Percentiles rank a stretch among this genome's conserved stretches.
Evolutionary conservation across 495 filamentous ascomycete genomes (phyloP).

Genomic region (Neurospora terricola): DNA sequence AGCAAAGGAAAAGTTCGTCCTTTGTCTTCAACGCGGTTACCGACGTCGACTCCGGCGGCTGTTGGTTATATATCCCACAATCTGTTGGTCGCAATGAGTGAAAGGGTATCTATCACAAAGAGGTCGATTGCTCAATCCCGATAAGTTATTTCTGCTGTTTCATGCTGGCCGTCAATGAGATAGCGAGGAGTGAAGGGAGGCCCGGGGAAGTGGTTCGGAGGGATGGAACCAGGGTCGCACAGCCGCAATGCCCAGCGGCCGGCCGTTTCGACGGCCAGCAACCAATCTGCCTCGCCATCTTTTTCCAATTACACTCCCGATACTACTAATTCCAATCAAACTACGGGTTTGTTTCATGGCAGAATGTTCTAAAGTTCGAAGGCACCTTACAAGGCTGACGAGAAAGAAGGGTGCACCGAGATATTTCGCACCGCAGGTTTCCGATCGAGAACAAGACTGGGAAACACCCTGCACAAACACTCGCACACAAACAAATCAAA

Average conservation of each 20-base stretch:
- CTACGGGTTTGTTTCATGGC: not conserved
- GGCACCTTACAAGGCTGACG: not conserved
- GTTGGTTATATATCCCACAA: not conserved
- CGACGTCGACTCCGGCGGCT: not conserved
- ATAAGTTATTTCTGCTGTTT: not conserved
- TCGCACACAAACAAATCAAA: not conserved
- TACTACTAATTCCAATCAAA: not conserved
- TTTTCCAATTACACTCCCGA: not conserved
- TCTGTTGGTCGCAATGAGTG: not conserved
- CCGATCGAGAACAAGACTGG: not conserved
- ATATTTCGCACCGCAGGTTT: not conserved
- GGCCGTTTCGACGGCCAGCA: not conserved
- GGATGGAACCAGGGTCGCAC: not conserved
- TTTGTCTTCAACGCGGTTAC: not conserved
- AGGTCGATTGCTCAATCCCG: not conserved
- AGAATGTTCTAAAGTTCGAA: not conserved
- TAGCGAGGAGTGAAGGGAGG: not conserved
- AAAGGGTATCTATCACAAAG: not conserved
- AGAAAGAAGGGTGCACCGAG: not conserved
- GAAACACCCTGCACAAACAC: not conserved
- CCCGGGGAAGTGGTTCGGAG: not conserved
- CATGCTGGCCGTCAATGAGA: not conserved
- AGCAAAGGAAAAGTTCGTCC: not conserved
- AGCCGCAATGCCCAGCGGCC: not conserved
- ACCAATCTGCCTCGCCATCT: not conserved